These are phyloP conservation scores for Histomonas meleagridis DNA, from an alignment of 208 protist species.

Conservation along the genomic window DNA sequence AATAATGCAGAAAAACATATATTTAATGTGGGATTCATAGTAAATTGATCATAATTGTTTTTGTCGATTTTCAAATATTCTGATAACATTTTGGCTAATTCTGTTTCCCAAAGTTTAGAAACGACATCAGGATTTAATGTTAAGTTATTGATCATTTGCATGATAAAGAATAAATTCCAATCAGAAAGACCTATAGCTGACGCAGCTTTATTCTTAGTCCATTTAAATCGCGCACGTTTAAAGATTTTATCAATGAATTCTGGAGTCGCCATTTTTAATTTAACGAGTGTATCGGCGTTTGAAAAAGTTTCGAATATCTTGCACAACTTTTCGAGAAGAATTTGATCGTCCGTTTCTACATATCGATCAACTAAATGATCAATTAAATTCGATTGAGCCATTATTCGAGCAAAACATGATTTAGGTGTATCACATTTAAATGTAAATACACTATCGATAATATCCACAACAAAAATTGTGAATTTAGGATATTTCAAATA, in stretches of 20 bases:
- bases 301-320: neutral
- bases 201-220: neutral
- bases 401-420: neutral
- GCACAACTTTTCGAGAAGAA: neutral
- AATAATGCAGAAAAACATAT: slow-evolving; percentile 3
- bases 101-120: neutral
- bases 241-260: neutral
- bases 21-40: neutral
- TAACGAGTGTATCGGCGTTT: neutral
- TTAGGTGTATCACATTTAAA: neutral
- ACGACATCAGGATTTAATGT: neutral
- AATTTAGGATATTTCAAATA: neutral
- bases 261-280: neutral
- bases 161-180: neutral
- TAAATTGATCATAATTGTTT: neutral
- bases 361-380: neutral
- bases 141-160: neutral
- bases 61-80: neutral
- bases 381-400: neutral
- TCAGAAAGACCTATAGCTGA: neutral
- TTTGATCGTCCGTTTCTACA: neutral
- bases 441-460: neutral
- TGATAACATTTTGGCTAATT: neutral
- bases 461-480: neutral
- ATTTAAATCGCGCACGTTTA: neutral